A percentile compares a stretch with the other conserved stretches of the same genome.
phyloP scores from a whole-genome alignment of 1,284 basidiomycete genomes.

The Ceratobasidium sp. region DNA sequence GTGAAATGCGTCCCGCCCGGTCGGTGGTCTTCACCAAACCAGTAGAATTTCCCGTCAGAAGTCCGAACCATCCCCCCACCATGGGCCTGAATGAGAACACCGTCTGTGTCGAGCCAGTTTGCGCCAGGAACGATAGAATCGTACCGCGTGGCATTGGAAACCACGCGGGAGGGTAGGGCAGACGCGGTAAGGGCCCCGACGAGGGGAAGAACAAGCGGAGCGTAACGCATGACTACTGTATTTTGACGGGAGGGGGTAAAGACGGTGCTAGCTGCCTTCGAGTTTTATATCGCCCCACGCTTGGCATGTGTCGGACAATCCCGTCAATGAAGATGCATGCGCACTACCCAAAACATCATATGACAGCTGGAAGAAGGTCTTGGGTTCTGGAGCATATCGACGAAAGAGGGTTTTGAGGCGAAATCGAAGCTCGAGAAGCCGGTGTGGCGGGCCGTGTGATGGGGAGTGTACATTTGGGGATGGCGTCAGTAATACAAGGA shows the following conservation, averaged over 20 bases:
- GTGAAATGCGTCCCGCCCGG: conserved; percentile 36
- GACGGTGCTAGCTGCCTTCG: background rate
- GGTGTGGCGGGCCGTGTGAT: conserved; percentile 40
- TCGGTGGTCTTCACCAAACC: conserved; percentile 49
- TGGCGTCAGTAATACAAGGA: background rate
- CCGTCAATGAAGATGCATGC: background rate
- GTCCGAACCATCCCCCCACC: conserved; percentile 21
- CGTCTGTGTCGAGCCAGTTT: conserved; percentile 38
- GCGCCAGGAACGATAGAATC: conserved; percentile 47
- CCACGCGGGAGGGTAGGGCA: conserved; percentile 1
- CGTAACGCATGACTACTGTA: conserved; percentile 2
- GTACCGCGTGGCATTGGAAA: conserved; percentile 35
- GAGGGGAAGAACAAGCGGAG: background rate
- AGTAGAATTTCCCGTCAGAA: conserved; percentile 50
- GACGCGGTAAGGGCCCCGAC: background rate
- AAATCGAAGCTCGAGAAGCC: conserved; percentile 39
- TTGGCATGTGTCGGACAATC: background rate
- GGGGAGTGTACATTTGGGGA: background rate
- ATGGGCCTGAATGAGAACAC: conserved; percentile 37
- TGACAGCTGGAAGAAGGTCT: conserved; percentile 7
- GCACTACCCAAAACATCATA: conserved; percentile 14
- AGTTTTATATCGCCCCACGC: background rate
- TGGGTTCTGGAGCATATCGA: background rate
- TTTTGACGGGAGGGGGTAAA: background rate
- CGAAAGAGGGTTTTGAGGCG: background rate